Percentiles rank a stretch among this genome's conserved stretches.
Conservation (phyloP, 768 basidiomycete species). For the Leccinum obscurum region DNA sequence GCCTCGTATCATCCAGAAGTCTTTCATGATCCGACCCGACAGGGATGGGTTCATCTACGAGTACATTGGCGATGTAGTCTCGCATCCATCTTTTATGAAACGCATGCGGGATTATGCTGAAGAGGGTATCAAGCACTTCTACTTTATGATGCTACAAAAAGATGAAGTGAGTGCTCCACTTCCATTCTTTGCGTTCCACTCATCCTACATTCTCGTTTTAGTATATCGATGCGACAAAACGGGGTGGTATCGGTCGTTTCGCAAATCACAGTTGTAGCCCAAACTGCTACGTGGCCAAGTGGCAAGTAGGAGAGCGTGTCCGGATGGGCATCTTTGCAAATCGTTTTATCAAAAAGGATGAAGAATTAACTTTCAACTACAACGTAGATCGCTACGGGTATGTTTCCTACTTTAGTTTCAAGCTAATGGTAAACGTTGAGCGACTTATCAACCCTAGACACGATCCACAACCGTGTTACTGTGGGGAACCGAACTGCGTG, state of each 20-base stretch:
- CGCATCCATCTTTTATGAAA: slow-evolving; percentile 81
- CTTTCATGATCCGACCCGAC: slow-evolving; percentile 13
- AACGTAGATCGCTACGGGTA: slow-evolving; percentile 99
- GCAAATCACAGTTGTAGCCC: slow-evolving; percentile 98
- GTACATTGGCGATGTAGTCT: slow-evolving; percentile 96
- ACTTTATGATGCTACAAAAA: slow-evolving; percentile 99
- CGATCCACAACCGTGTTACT: slow-evolving; percentile 92
- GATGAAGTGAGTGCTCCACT: slow-evolving; percentile 74
- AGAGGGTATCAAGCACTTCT: slow-evolving; percentile 94
- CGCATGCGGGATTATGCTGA: slow-evolving; percentile 92
- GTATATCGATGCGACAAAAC: slow-evolving; percentile 99
- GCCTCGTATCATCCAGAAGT: neutral
- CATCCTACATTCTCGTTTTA: slow-evolving; percentile 28
- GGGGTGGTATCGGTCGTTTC: slow-evolving; percentile 94
- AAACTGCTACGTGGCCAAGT: slow-evolving; percentile 97
- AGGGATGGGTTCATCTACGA: slow-evolving; percentile 96
- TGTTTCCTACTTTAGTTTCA: slow-evolving; percentile 26
- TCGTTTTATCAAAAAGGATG: slow-evolving; percentile 68
- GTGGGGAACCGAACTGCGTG: slow-evolving; percentile 93
- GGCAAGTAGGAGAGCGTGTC: slow-evolving; percentile 86
- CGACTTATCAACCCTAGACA: slow-evolving; percentile 51
- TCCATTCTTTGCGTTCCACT: neutral
- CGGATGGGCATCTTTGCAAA: slow-evolving; percentile 99
- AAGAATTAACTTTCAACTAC: slow-evolving; percentile 98
- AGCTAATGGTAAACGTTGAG: neutral